These are phyloP conservation scores for Hygrophila difformis DNA, from an alignment of 257 asterid genomes.

Conservation along the genomic window DNA sequence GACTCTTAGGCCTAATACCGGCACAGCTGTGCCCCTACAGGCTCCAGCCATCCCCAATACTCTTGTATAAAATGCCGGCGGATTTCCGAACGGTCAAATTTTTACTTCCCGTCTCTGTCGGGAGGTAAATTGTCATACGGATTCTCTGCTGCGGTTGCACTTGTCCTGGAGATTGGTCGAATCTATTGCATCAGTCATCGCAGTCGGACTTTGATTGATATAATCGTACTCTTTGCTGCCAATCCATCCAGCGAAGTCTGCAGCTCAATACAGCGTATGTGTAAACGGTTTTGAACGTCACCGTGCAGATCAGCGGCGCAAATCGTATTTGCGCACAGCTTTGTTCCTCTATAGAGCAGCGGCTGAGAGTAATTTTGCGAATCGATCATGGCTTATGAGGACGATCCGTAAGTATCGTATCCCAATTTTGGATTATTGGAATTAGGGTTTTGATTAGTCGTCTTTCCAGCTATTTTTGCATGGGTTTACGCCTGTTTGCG, in stretches of 20 bases:
- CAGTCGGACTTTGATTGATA: not conserved
- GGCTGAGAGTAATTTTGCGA: slow-evolving; percentile 1
- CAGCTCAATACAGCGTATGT: too few species aligned
- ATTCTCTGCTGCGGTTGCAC: not conserved
- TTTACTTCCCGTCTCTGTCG: not conserved
- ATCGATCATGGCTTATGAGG: slow-evolving; percentile 44
- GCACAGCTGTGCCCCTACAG: too few species aligned
- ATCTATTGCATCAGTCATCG: not conserved
- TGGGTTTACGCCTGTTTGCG: too few species aligned
- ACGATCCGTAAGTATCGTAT: slow-evolving; percentile 51
- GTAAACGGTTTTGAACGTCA: not conserved
- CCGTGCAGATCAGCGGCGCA: too few species aligned
- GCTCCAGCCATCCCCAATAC: too few species aligned
- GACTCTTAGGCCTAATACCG: too few species aligned
- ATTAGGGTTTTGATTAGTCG: slow-evolving; percentile 10
- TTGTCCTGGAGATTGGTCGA: not conserved
- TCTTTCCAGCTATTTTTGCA: not conserved
- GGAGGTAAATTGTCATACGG: not conserved
- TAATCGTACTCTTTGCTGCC: too few species aligned
- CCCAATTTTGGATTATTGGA: not conserved
- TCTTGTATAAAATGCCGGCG: not conserved
- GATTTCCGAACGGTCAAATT: not conserved
- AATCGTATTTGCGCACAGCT: too few species aligned
- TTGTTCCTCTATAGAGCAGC: not conserved
- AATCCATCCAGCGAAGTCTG: too few species aligned